Evolutionary conservation across 2,329 filamentous ascomycete species (phyloP).

Genomic region (Neophaeococcomyces aloes): DNA sequence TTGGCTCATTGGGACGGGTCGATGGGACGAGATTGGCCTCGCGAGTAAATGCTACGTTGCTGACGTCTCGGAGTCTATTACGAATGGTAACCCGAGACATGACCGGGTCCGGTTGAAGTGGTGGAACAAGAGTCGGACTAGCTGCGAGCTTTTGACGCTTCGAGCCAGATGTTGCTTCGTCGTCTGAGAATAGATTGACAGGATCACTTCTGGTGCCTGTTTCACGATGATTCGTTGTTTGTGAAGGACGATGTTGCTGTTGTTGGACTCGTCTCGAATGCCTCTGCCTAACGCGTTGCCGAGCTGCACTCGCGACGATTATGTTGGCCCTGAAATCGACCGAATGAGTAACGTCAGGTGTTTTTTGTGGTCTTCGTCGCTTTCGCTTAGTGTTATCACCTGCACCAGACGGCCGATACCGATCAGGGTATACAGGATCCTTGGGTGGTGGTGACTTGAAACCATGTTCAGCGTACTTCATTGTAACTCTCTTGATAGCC

Average conservation of each 20-base stretch:
- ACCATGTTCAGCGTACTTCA: not conserved
- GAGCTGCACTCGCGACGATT: not conserved
- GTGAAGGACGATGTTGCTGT: not conserved
- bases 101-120: no score
- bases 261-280: not conserved
- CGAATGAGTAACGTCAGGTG: not conserved
- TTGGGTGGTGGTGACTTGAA: not conserved
- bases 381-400: constrained; percentile 16
- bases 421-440: constrained; percentile 18
- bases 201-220: not conserved
- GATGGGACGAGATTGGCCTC: not conserved
- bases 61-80: not conserved
- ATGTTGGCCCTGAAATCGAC: not conserved
- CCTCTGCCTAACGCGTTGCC: not conserved
- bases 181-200: not conserved
- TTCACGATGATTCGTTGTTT: not conserved
- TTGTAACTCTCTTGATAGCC: constrained; percentile 14
- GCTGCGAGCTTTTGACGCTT: constrained; percentile 2
- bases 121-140: not conserved
- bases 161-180: not conserved
- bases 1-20: no score
- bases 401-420: constrained; percentile 16
- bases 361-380: constrained; percentile 3
- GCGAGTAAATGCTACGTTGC: not conserved
- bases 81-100: not conserved